Conservation (phyloP, 345 rosid species). For the Erodium maritimum region DNA sequence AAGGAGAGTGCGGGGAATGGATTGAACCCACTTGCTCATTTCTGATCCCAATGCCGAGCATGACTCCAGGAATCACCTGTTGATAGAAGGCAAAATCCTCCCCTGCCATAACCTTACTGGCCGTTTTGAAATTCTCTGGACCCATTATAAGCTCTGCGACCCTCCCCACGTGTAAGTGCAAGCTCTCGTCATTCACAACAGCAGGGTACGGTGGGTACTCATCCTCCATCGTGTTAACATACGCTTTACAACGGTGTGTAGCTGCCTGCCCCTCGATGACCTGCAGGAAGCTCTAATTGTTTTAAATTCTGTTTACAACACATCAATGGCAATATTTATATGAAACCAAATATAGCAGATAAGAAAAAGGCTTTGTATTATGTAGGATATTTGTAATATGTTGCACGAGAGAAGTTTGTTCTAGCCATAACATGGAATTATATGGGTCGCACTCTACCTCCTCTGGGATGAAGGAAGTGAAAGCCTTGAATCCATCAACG, state of each 20-base stretch:
- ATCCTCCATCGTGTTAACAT: conserved; percentile 34
- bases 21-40: conserved; percentile 55
- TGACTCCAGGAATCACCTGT: conserved; percentile 60
- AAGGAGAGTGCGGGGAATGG: conserved; percentile 59
- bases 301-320: background rate
- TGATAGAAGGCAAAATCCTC: conserved; percentile 85
- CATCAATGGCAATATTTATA: no score
- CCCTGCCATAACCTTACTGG: conserved; percentile 50
- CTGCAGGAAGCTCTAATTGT: conserved; percentile 21
- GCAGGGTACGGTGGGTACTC: conserved; percentile 53
- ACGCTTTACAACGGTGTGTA: conserved; percentile 51
- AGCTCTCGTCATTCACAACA: conserved; percentile 39
- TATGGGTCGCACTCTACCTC: no score
- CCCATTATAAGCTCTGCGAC: conserved; percentile 50
- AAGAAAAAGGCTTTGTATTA: no score
- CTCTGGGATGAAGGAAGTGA: no score
- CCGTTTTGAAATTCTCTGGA: conserved; percentile 33
- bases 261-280: conserved; percentile 58
- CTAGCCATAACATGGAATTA: no score
- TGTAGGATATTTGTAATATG: no score
- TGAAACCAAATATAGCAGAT: no score
- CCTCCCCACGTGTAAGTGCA: conserved; percentile 38
- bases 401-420: no score
- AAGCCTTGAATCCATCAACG: no score
- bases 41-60: conserved; percentile 54